A percentile compares a stretch with the other conserved stretches of the same genome.
Evolutionary conservation across 2,329 filamentous ascomycete genomes (phyloP).

Genomic region (Pyrenochaeta sp.): DNA sequence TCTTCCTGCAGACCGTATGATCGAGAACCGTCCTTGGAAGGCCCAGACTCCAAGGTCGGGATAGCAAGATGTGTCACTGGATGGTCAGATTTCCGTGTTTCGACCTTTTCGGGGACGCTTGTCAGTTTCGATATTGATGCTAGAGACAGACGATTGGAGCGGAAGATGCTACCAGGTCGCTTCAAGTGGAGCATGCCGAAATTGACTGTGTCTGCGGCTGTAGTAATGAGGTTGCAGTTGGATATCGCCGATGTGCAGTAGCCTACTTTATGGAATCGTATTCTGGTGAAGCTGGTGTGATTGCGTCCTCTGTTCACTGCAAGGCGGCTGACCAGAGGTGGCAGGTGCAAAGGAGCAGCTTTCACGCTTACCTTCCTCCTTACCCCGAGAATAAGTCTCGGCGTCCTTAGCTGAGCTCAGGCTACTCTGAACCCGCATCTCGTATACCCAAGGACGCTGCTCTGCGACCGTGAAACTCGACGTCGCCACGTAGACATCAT

Average conservation of each 20-base stretch:
- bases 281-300: slow-evolving; percentile 1
- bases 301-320: slow-evolving; percentile 4
- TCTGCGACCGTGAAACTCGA: too few relatives aligned
- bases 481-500: too few relatives aligned
- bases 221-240: too few relatives aligned
- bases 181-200: slow-evolving; percentile 3
- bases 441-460: too few relatives aligned
- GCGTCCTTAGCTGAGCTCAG: background rate
- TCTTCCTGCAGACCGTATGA: slow-evolving; percentile 8
- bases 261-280: background rate
- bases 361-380: background rate
- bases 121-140: slow-evolving; percentile 11
- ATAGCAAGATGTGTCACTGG: background rate
- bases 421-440: too few relatives aligned
- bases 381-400: background rate
- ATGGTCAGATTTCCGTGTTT: slow-evolving; percentile 1
- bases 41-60: background rate
- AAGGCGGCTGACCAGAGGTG: background rate
- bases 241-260: background rate
- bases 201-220: background rate
- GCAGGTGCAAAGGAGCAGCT: slow-evolving; percentile 2
- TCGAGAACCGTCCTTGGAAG: background rate
- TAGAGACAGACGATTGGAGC: slow-evolving; percentile 9
- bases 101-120: slow-evolving; percentile 10
- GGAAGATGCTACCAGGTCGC: slow-evolving; percentile 6